Conservation (phyloP, 495 filamentous ascomycete species). For the Bombardia bombarda region DNA sequence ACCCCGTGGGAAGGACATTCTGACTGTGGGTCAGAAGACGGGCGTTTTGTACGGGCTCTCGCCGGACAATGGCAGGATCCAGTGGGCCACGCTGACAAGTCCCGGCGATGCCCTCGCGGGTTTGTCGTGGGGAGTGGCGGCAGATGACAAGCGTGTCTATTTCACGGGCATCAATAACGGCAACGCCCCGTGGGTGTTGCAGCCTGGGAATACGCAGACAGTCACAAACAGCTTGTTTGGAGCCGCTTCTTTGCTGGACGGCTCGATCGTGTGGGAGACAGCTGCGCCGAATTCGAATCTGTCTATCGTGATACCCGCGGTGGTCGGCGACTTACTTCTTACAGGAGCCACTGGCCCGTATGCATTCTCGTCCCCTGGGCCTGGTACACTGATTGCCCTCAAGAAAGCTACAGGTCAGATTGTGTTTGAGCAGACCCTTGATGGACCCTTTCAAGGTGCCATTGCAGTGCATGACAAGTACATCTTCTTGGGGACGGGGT, state of each 20-base stretch:
- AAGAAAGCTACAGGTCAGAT: slow-evolving; percentile 7
- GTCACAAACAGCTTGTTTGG: slow-evolving; percentile 25
- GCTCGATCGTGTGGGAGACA: slow-evolving; percentile 4
- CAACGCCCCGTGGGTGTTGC: slow-evolving; percentile 10
- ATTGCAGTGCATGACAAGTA: slow-evolving; percentile 8
- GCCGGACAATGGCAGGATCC: slow-evolving; percentile 18
- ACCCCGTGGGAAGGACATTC: slow-evolving; percentile 11
- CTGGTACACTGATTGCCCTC: slow-evolving; percentile 2
- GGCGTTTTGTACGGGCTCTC: slow-evolving; percentile 28
- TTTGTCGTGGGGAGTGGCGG: slow-evolving; percentile 32
- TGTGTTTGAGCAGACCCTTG: background rate
- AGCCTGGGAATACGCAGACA: slow-evolving; percentile 5
- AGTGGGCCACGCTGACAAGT: slow-evolving; percentile 25
- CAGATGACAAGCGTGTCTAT: slow-evolving; percentile 25
- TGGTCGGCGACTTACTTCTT: slow-evolving; percentile 4
- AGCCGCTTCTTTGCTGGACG: slow-evolving; percentile 11
- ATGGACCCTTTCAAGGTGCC: slow-evolving; percentile 4
- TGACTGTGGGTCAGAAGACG: slow-evolving; percentile 32
- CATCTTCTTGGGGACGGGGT: slow-evolving; percentile 8
- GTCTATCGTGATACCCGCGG: background rate
- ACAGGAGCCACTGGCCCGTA: background rate
- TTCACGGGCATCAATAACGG: slow-evolving; percentile 25
- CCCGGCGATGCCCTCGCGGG: slow-evolving; percentile 19
- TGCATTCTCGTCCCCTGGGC: background rate
- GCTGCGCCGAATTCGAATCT: background rate